Conservation (phyloP, 176 grass and related monocot species). For the maize (Zea mays) region Zm-B73-REFERENCE-NAM-5.0 NC_050098.1:65128001-65128500, state of each 20-base stretch:
- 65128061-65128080: no score
- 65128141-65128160: no score
- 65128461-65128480: not conserved
- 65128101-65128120: no score
- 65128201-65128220: not conserved
- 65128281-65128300: constrained; percentile 8
- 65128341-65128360: not conserved
- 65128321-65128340: not conserved
- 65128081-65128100: no score
- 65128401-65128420: not conserved
- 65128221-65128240: not conserved
- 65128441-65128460: constrained; percentile 18
- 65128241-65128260: not conserved
- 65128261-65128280: not conserved
- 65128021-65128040: no score
- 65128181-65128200: not conserved
- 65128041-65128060: no score
- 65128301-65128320: not conserved
- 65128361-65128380: not conserved
- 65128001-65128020: no score
- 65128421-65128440: not conserved
- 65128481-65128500: not conserved
- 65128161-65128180: not conserved
- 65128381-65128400: not conserved
- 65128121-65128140: no score